A percentile compares a stretch with the other conserved stretches of the same genome.
Conservation (phyloP, 2,329 filamentous ascomycete genomes). For the Ceratocystis albifundus region DNA sequence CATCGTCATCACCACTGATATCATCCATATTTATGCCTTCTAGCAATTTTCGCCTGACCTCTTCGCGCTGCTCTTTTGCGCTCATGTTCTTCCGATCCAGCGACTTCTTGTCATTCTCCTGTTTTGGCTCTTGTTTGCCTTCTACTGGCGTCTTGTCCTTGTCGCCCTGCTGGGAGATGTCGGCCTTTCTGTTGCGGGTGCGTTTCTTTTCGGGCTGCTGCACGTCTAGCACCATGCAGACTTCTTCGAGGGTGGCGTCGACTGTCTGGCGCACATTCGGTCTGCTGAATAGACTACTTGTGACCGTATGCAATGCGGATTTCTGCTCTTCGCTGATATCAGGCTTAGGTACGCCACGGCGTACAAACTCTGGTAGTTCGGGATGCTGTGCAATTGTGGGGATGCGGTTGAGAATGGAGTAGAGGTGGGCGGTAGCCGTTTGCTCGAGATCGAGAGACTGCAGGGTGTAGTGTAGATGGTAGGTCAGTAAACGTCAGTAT, state of each 20-base stretch:
- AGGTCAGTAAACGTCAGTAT: constrained; percentile 14
- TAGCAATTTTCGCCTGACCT: constrained; percentile 16
- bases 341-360: constrained; percentile 38
- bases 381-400: constrained; percentile 42
- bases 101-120: constrained; percentile 23
- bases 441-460: constrained; percentile 48
- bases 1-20: constrained; percentile 28
- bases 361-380: constrained; percentile 40
- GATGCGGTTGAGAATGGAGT: constrained; percentile 43
- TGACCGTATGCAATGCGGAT: constrained; percentile 46
- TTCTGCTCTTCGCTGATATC: constrained; percentile 43
- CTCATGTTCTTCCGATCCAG: constrained; percentile 29
- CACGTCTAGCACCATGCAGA: constrained; percentile 41
- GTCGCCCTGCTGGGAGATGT: constrained; percentile 26
- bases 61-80: constrained; percentile 11
- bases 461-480: constrained; percentile 3
- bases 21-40: constrained; percentile 21
- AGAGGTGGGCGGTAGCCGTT: constrained; percentile 45
- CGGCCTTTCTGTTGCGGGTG: constrained; percentile 27
- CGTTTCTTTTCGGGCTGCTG: constrained; percentile 37
- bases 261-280: constrained; percentile 40
- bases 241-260: constrained; percentile 38
- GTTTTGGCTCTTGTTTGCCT: constrained; percentile 25
- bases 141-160: constrained; percentile 26
- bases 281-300: constrained; percentile 45